phyloP scores from a whole-genome alignment of 2,329 filamentous ascomycete species.

The Fusarium haematococcum region DNA sequence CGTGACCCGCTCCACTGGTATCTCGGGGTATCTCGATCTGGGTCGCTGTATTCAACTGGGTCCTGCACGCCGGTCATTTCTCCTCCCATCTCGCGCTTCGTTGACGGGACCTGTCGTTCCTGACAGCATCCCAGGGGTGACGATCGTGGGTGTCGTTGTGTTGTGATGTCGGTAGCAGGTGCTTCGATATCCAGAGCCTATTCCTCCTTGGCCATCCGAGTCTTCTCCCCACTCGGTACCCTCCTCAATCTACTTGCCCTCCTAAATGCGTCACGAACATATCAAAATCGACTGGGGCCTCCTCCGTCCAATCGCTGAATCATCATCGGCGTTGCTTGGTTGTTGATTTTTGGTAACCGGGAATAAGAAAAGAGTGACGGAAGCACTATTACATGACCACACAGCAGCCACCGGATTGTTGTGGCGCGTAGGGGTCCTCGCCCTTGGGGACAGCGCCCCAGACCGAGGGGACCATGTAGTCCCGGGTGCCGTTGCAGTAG shows the following conservation, averaged over 20 bases:
- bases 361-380: slow-evolving; percentile 39
- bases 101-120: slow-evolving; percentile 26
- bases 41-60: slow-evolving; percentile 37
- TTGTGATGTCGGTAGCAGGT: slow-evolving; percentile 34
- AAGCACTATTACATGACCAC: slow-evolving; percentile 80
- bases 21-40: slow-evolving; percentile 44
- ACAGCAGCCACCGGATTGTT: slow-evolving; percentile 93
- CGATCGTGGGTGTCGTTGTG: slow-evolving; percentile 25
- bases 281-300: slow-evolving; percentile 44
- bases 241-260: slow-evolving; percentile 37
- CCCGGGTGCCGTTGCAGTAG: slow-evolving; percentile 97
- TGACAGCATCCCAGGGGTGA: slow-evolving; percentile 22
- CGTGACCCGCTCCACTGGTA: slow-evolving; percentile 41
- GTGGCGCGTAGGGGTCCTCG: slow-evolving; percentile 98
- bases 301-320: slow-evolving; percentile 46
- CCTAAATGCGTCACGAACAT: slow-evolving; percentile 42
- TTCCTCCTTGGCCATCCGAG: slow-evolving; percentile 26
- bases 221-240: slow-evolving; percentile 34
- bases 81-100: slow-evolving; percentile 28
- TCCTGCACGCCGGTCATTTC: slow-evolving; percentile 28
- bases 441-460: slow-evolving; percentile 95
- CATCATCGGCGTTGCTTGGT: slow-evolving; percentile 48
- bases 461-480: slow-evolving; percentile 98
- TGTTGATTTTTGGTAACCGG: slow-evolving; percentile 43
- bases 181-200: slow-evolving; percentile 39